Evolutionary conservation across 441 rosid genomes (phyloP), one percentile per base, ranked within the genome.

Genomic region (Populus trichocarpa): DNA sequence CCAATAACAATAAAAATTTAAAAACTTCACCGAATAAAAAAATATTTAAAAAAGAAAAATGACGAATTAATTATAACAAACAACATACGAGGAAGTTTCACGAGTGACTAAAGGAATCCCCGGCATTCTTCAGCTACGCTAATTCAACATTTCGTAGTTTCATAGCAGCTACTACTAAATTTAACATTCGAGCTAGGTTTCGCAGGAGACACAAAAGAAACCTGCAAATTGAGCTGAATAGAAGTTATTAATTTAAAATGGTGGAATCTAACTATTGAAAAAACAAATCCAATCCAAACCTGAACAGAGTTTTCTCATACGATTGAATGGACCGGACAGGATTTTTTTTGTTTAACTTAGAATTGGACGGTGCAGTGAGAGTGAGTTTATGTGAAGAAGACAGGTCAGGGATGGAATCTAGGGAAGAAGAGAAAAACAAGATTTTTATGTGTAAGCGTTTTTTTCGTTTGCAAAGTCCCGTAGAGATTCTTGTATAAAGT

Each of bases 91-190:
- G 77, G 95, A 88, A 75, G 95, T 82, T 89, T 90, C 92, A 73
- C 93, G 97, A 84, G 88, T 83, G 76, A 88, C 89, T 76, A 94
- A 83, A 87, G 97, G 97, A 81, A 94, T 91, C 88, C 98, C 93
- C 82, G 97, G 98, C 98, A 94, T 94, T 88, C 66, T 88, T 90
- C 73, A 30, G 81, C 80, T 84, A 85, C 75, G 75, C 73, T 80
- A 79, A 7, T 57, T 71, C 79, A 77, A 75, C 81, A 18, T 77
- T 75, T 78, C 38, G 69, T 28, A 83, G 75, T 74, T 81, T 75
- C 95, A 89, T 82, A 70, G 83, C 89, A 85, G 61, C 20, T 32
- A 42, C 2, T 13, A 23, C 28, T 23, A 22, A 63, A 22, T 9
- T 63, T 23, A 63, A 25, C 10, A 63, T 23, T 3, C 28, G 66